phyloP scores from a whole-genome alignment of 2,329 filamentous ascomycete species.

The Chaetomium sp. region DNA sequence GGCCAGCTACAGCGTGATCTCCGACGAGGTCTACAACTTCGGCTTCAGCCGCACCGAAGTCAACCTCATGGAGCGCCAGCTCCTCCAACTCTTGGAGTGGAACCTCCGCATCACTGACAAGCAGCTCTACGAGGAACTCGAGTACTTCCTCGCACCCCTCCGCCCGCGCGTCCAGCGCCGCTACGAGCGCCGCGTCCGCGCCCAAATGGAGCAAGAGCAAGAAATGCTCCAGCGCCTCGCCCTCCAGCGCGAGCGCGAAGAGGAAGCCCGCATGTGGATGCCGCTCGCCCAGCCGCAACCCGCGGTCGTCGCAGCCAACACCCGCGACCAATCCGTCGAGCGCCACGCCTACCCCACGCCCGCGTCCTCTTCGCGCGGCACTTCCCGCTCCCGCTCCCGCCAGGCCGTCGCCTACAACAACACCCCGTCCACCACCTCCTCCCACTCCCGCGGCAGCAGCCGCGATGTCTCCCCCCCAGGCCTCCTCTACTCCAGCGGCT shows the following conservation, averaged over 20 bases:
- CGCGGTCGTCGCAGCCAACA: slow-evolving; percentile 1
- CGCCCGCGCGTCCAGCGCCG: slow-evolving; percentile 47
- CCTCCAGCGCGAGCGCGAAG: slow-evolving; percentile 36
- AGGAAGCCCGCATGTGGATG: slow-evolving; percentile 29
- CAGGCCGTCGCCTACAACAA: slow-evolving; percentile 23
- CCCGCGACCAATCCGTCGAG: slow-evolving; percentile 21
- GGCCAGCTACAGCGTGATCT: slow-evolving; percentile 85
- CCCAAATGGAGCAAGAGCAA: slow-evolving; percentile 31
- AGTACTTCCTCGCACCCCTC: slow-evolving; percentile 82
- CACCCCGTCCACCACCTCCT: slow-evolving; percentile 24
- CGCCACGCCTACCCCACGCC: slow-evolving; percentile 38
- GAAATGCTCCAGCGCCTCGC: slow-evolving; percentile 28
- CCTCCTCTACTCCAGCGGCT: slow-evolving; percentile 40
- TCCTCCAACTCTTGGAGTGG: slow-evolving; percentile 92
- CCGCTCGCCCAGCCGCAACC: slow-evolving; percentile 20
- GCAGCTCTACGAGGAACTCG: slow-evolving; percentile 81
- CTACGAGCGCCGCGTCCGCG: slow-evolving; percentile 41
- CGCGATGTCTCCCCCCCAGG: slow-evolving; percentile 37
- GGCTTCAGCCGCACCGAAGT: slow-evolving; percentile 93
- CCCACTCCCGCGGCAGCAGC: slow-evolving; percentile 33
- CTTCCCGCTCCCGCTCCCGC: slow-evolving; percentile 33
- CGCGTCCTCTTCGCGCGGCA: slow-evolving; percentile 39
- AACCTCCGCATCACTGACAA: slow-evolving; percentile 79
- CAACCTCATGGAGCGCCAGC: slow-evolving; percentile 98
- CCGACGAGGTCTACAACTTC: slow-evolving; percentile 59